phyloP scores from a whole-genome alignment of 2,329 filamentous ascomycete genomes.

The Didymella sp. region DNA sequence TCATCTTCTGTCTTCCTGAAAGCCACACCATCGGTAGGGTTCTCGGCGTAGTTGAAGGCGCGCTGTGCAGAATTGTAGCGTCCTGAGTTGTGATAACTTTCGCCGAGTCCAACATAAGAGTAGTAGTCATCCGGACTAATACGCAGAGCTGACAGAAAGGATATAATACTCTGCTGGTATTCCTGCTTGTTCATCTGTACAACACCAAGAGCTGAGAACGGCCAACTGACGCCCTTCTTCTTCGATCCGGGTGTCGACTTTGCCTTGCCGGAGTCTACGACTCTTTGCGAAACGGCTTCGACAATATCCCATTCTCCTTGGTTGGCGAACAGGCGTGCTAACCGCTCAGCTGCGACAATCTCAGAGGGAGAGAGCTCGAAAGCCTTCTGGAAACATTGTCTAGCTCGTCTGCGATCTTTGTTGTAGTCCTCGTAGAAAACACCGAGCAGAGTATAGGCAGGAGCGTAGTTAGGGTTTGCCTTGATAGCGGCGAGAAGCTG shows the following conservation, averaged over 20 bases:
- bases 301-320: conserved; percentile 96
- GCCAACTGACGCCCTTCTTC: conserved; percentile 93
- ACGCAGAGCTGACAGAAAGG: conserved; percentile 86
- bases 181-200: conserved; percentile 95
- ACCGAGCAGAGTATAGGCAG: conserved; percentile 89
- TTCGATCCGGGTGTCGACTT: conserved; percentile 91
- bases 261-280: conserved; percentile 93
- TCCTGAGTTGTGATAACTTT: conserved; percentile 94
- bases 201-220: conserved; percentile 89
- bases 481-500: conserved; percentile 85
- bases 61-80: conserved; percentile 93
- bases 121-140: conserved; percentile 88
- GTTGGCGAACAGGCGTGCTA: conserved; percentile 86
- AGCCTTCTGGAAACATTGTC: conserved; percentile 95
- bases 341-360: conserved; percentile 82
- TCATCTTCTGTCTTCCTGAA: conserved; percentile 66
- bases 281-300: conserved; percentile 86
- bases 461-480: conserved; percentile 84
- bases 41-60: conserved; percentile 84
- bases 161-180: conserved; percentile 85
- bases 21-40: conserved; percentile 68
- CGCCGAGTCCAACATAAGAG: conserved; percentile 95
- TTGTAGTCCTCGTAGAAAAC: conserved; percentile 91
- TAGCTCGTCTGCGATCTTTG: conserved; percentile 82
- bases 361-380: conserved; percentile 91